phyloP scores from a whole-genome alignment of 768 basidiomycete genomes.

The Trametes punicea region DNA sequence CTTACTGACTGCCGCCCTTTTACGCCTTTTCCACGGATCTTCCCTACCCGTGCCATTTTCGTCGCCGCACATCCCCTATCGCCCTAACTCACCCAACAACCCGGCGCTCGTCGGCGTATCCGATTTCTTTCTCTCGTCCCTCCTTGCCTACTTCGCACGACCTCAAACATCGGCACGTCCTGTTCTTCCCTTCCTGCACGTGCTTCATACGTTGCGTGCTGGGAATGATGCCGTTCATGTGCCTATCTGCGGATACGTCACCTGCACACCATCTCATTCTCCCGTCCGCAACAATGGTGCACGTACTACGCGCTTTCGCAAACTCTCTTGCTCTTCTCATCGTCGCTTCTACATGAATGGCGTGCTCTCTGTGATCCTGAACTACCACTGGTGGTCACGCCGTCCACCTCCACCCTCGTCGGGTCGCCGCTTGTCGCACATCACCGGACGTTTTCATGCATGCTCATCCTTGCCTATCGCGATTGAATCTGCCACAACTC shows the following conservation, averaged over 20 bases:
- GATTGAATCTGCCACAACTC: constrained; percentile 16
- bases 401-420: background rate
- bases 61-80: constrained; percentile 19
- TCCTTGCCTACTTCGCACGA: background rate
- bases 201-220: constrained; percentile 1
- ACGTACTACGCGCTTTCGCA: background rate
- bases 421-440: constrained; percentile 13
- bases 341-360: constrained; percentile 4
- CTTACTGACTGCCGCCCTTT: constrained; percentile 15
- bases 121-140: constrained; percentile 8
- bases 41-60: constrained; percentile 10
- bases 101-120: constrained; percentile 27
- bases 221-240: constrained; percentile 20
- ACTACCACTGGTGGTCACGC: constrained; percentile 5
- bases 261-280: constrained; percentile 13
- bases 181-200: constrained; percentile 6
- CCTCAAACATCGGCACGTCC: constrained; percentile 1
- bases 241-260: constrained; percentile 14
- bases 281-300: background rate
- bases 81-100: constrained; percentile 21
- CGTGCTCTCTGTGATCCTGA: constrained; percentile 16
- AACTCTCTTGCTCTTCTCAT: constrained; percentile 12
- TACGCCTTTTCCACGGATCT: constrained; percentile 16
- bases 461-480: constrained; percentile 23
- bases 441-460: constrained; percentile 13